These are phyloP conservation scores for Phytophthora foliorum DNA, from an alignment of 352 stramenopile genomes.

Conservation along the genomic window DNA sequence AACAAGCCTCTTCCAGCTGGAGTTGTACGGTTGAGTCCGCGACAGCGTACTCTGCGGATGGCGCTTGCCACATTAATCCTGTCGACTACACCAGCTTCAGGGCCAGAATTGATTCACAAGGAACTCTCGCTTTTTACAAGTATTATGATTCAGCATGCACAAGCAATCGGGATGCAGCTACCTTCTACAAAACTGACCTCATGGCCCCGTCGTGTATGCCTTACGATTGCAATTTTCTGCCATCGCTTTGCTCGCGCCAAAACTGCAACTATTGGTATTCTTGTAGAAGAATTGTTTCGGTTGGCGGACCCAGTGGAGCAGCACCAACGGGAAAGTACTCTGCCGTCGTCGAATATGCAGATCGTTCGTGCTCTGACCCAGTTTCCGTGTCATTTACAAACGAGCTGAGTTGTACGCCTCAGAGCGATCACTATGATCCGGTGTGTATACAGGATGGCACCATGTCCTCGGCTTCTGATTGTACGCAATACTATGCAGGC, in stretches of 20 bases:
- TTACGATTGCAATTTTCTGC: background rate
- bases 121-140: background rate
- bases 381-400: background rate
- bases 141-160: background rate
- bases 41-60: constrained; percentile 11
- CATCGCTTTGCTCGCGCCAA: constrained; percentile 3
- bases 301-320: background rate
- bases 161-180: background rate
- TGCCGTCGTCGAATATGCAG: constrained; percentile 1
- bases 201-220: background rate
- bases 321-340: background rate
- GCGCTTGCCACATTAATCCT: constrained; percentile 8
- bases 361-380: constrained; percentile 8
- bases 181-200: background rate
- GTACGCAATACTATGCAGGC: constrained; percentile 2
- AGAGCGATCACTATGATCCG: constrained; percentile 9
- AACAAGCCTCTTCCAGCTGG: background rate
- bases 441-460: background rate
- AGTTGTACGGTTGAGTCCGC: background rate
- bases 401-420: background rate
- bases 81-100: constrained; percentile 5
- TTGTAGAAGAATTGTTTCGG: background rate
- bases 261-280: background rate
- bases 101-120: constrained; percentile 5
- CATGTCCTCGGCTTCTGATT: constrained; percentile 7